phyloP scores from a whole-genome alignment of 306 rosid species.

The Oemleria cerasiformis region DNA sequence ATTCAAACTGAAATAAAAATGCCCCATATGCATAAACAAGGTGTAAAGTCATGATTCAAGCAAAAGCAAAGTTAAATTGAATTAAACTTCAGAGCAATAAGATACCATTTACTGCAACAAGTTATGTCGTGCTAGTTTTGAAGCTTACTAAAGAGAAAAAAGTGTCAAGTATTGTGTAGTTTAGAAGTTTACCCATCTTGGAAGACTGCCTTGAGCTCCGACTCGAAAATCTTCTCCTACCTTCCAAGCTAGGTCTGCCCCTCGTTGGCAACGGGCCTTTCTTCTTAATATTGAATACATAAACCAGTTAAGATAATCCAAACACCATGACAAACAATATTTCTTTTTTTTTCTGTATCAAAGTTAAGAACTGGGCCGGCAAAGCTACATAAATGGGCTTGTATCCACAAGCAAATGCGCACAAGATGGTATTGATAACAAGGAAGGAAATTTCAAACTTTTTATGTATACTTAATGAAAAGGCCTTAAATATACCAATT shows the following conservation, averaged over 20 bases:
- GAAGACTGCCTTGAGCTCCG: constrained; percentile 6
- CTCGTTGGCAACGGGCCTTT: not conserved
- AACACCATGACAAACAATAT: not conserved
- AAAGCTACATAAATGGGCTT: not conserved
- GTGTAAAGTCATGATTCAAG: too few species aligned
- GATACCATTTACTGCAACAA: too few species aligned
- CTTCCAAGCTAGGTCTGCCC: not conserved
- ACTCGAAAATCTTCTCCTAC: not conserved
- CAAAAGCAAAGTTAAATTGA: too few species aligned
- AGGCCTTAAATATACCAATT: too few species aligned
- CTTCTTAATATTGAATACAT: not conserved
- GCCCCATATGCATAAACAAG: too few species aligned
- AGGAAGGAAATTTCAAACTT: not conserved
- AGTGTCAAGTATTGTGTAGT: constrained; percentile 2
- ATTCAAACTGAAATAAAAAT: not conserved
- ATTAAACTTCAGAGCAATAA: too few species aligned
- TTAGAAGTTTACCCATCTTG: constrained; percentile 7
- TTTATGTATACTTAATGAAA: not conserved
- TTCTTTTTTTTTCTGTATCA: not conserved
- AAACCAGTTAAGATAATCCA: not conserved
- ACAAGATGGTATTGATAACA: too few species aligned
- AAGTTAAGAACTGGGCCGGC: not conserved
- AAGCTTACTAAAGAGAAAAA: not conserved
- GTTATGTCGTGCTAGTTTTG: not conserved
- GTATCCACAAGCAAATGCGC: not conserved